A percentile compares a stretch with the other conserved stretches of the same genome.
phyloP scores from a whole-genome alignment of 331 rosid genomes.

The Stylosanthes scabra region DNA sequence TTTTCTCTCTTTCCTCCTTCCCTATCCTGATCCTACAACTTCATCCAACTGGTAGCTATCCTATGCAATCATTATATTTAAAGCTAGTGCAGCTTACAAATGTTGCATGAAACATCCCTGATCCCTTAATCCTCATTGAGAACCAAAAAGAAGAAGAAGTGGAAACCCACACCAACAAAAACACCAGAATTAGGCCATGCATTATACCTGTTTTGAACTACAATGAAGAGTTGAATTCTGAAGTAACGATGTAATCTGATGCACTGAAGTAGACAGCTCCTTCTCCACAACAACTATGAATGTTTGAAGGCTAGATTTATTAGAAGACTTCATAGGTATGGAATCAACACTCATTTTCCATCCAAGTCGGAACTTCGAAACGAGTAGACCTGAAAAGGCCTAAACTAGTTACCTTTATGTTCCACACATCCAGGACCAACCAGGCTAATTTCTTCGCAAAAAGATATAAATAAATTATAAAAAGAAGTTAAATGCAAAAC shows the following conservation, averaged over 20 bases:
- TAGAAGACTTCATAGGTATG: conserved; percentile 68
- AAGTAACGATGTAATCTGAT: conserved; percentile 62
- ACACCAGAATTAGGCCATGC: conserved; percentile 6
- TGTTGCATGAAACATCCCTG: conserved; percentile 23
- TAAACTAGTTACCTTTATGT: conserved; percentile 8
- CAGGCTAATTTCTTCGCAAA: no score
- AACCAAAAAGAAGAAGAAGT: no score
- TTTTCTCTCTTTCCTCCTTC: conserved; percentile 6
- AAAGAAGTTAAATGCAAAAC: conserved; percentile 28
- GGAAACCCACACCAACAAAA: conserved; percentile 9
- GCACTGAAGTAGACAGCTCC: conserved; percentile 61
- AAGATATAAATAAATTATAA: not conserved
- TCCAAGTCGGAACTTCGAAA: conserved; percentile 82
- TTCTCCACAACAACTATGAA: conserved; percentile 86
- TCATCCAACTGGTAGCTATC: not conserved
- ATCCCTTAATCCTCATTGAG: conserved; percentile 23
- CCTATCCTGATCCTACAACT: conserved; percentile 21
- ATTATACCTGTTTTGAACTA: conserved; percentile 73
- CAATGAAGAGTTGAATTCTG: conserved; percentile 56
- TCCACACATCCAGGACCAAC: conserved; percentile 28
- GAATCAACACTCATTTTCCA: conserved; percentile 86
- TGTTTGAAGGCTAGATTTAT: conserved; percentile 77
- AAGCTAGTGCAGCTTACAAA: conserved; percentile 23
- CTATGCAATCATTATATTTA: conserved; percentile 18
- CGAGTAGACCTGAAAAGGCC: conserved; percentile 71